Evolutionary conservation across 352 stramenopile genomes (phyloP), one percentile per base, ranked within the genome.

Genomic region (Phytophthora sp.): DNA sequence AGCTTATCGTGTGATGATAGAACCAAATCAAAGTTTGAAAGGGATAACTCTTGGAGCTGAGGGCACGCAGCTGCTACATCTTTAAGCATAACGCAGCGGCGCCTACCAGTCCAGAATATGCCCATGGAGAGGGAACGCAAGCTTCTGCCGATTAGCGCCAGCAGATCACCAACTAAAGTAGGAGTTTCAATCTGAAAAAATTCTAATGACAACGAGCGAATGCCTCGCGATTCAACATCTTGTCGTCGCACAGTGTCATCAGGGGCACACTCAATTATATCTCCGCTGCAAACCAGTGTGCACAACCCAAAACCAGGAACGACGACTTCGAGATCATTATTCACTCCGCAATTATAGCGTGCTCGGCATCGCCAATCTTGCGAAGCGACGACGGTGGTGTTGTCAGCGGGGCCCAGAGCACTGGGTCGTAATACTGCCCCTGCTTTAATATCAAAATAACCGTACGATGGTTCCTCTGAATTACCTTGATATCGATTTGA

Each of bases 171-270:
- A 2, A 54, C 13, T 9, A 60, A 43, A 2, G 32, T 21, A 12
- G 28, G 12, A 23, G 41, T 43, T 20, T 63, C 54, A 34, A 63
- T 26, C n/a, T 56, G 32, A 21, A 55, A 55, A 13, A 55, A 63
- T 1, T 55, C 34, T 20, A 63, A 43, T n/a, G 31, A 28, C 12
- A 63, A 35, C n/a, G n/a, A n/a, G n/a, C n/a, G n/a, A n/a, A n/a
- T n/a, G n/a, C n/a, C n/a, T n/a, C n/a, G n/a, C n/a, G n/a, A n/a
- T n/a, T n/a, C n/a, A n/a, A n/a, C n/a, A n/a, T n/a, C n/a, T n/a
- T n/a, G n/a, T n/a, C n/a, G n/a, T n/a, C n/a, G n/a, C n/a, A n/a
- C n/a, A n/a, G n/a, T n/a, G n/a, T n/a, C n/a, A n/a, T n/a, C n/a
- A n/a, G 13, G 32, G 13, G 32, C 13, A 39, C n/a, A 39, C 10